phyloP scores from a whole-genome alignment of 257 asterid genomes.

The Gentiana macrophylla region DNA sequence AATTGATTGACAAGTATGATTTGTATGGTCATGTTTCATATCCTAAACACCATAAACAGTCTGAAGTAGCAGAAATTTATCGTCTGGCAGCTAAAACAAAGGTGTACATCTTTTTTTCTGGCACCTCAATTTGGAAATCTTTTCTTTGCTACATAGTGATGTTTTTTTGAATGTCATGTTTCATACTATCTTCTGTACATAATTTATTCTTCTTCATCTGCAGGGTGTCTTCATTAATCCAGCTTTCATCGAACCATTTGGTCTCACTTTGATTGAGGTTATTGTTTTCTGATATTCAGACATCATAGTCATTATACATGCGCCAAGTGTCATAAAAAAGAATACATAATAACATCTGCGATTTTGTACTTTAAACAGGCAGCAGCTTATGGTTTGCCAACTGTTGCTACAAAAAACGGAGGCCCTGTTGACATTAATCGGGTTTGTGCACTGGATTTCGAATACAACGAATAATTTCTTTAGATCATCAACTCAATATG shows the following conservation, averaged over 20 bases:
- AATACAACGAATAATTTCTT: not conserved
- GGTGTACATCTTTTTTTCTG: conserved; percentile 19
- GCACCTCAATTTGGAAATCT: no score
- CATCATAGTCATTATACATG: not conserved
- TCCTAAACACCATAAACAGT: conserved; percentile 76
- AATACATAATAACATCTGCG: no score
- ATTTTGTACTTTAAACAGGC: conserved; percentile 30
- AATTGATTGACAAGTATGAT: conserved; percentile 69
- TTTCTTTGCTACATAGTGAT: not conserved
- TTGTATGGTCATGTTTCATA: conserved; percentile 76
- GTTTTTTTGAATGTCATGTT: not conserved
- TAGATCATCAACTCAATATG: not conserved
- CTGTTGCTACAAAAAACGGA: conserved; percentile 78
- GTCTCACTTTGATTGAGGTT: conserved; percentile 82
- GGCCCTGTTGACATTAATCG: conserved; percentile 84
- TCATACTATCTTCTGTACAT: conserved; percentile 1
- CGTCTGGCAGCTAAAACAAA: conserved; percentile 77
- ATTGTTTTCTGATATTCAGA: conserved; percentile 1
- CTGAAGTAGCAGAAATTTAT: conserved; percentile 73
- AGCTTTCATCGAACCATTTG: conserved; percentile 80
- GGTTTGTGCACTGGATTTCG: conserved; percentile 25
- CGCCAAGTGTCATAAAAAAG: not conserved
- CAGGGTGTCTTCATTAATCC: conserved; percentile 89
- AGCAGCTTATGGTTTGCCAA: conserved; percentile 81
- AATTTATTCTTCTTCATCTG: conserved; percentile 8